Evolutionary conservation across 768 basidiomycete species (phyloP).

Genomic region (Mycena polygramma): DNA sequence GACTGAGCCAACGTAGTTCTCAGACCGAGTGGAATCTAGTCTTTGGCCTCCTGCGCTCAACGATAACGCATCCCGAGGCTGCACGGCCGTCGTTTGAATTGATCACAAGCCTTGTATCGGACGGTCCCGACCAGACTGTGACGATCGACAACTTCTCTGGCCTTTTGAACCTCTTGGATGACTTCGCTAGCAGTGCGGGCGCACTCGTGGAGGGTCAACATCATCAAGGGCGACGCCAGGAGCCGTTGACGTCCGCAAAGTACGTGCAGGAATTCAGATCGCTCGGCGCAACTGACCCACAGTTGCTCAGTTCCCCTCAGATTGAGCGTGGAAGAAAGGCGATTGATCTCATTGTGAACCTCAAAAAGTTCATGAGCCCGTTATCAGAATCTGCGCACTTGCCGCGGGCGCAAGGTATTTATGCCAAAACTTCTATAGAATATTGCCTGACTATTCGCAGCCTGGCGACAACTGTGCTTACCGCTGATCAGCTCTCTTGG

Average conservation of each 20-base stretch:
- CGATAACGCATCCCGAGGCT: conserved; percentile 88
- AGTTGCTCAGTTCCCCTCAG: conserved; percentile 69
- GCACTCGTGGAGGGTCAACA: conserved; percentile 69
- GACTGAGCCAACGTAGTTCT: conserved; percentile 55
- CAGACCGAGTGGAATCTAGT: conserved; percentile 97
- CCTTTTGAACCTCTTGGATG: conserved; percentile 84
- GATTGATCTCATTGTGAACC: conserved; percentile 81
- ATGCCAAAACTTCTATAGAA: background rate
- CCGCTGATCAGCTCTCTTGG: conserved; percentile 81
- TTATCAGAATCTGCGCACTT: conserved; percentile 67
- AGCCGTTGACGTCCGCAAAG: conserved; percentile 66
- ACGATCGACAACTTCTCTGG: conserved; percentile 85
- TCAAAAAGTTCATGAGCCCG: conserved; percentile 74
- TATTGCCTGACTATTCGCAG: conserved; percentile 49
- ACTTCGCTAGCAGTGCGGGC: conserved; percentile 85
- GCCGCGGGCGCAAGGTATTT: conserved; percentile 57
- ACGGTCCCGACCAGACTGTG: conserved; percentile 72
- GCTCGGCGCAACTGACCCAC: conserved; percentile 20
- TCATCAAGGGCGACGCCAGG: conserved; percentile 63
- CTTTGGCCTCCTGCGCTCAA: conserved; percentile 88
- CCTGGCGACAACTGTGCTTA: conserved; percentile 83
- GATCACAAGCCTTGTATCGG: conserved; percentile 72
- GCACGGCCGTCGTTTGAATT: conserved; percentile 88
- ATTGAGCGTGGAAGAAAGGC: conserved; percentile 87
- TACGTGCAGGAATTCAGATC: conserved; percentile 44